Evolutionary conservation across 2,329 filamentous ascomycete genomes (phyloP).

Genomic region (Lecanoromycetidae sp.): DNA sequence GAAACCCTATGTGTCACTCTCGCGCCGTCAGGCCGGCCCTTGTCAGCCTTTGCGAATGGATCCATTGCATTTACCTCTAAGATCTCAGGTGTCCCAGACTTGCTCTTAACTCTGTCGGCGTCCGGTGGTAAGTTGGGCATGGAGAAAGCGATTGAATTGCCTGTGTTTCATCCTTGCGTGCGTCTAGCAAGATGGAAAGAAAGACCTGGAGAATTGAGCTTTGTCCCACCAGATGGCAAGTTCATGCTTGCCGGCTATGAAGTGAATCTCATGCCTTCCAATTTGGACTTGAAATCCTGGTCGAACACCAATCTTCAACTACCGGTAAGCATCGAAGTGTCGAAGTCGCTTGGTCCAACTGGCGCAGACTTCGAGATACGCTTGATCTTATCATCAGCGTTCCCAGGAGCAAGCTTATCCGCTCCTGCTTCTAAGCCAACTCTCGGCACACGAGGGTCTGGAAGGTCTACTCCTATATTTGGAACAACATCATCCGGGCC

Average conservation of each 20-base stretch:
- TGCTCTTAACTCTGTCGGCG: conserved; percentile 67
- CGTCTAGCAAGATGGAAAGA: conserved; percentile 82
- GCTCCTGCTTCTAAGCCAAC: conserved; percentile 27
- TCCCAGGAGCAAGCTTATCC: conserved; percentile 38
- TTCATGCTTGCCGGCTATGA: conserved; percentile 93
- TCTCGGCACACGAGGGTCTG: conserved; percentile 30
- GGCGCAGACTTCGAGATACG: conserved; percentile 85
- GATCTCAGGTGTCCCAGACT: conserved; percentile 84
- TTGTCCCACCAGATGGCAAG: conserved; percentile 85
- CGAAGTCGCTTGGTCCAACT: conserved; percentile 59
- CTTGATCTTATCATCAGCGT: conserved; percentile 55
- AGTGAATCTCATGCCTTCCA: conserved; percentile 71
- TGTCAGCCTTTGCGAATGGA: conserved; percentile 78
- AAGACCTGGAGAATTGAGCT: conserved; percentile 80
- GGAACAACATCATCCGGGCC: conserved; percentile 47
- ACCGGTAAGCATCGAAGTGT: conserved; percentile 70
- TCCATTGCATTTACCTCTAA: conserved; percentile 92
- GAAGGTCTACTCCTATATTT: conserved; percentile 38
- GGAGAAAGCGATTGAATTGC: conserved; percentile 63
- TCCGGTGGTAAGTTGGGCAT: conserved; percentile 72
- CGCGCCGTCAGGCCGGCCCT: conserved; percentile 75
- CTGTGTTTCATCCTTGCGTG: conserved; percentile 94
- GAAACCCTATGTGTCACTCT: conserved; percentile 81
- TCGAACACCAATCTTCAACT: conserved; percentile 59
- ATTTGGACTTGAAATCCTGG: conserved; percentile 44